Evolutionary conservation across 2,329 filamentous ascomycete genomes (phyloP).

Genomic region (Talaromyces sp.): DNA sequence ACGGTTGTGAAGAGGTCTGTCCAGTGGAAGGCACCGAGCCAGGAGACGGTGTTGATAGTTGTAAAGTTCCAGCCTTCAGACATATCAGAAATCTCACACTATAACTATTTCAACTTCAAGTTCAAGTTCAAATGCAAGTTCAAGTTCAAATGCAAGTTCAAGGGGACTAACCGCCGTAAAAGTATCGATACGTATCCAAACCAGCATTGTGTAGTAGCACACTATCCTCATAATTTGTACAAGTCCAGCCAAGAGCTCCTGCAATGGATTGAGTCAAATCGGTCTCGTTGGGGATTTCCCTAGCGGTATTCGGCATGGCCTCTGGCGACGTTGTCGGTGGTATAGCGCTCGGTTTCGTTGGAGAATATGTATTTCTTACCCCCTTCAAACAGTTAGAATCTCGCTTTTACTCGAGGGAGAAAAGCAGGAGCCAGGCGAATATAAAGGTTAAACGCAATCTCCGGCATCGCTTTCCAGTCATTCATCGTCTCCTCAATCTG

Average conservation of each 20-base stretch:
- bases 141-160: too few species aligned
- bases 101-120: too few species aligned
- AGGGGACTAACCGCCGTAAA: not conserved
- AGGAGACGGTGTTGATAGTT: not conserved
- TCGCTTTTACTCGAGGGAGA: not conserved
- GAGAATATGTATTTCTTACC: slow-evolving; percentile 30
- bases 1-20: slow-evolving; percentile 25
- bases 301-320: not conserved
- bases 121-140: too few species aligned
- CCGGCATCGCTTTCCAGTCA: slow-evolving; percentile 21
- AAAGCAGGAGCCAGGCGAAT: not conserved
- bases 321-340: not conserved
- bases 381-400: not conserved
- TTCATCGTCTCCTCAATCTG: slow-evolving; percentile 29
- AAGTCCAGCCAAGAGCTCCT: not conserved
- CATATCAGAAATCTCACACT: not conserved
- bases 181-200: slow-evolving; percentile 40
- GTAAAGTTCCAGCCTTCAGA: not conserved
- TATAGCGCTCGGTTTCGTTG: slow-evolving; percentile 27
- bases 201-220: slow-evolving; percentile 17
- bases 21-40: not conserved
- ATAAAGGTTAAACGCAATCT: slow-evolving; percentile 25
- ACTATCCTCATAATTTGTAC: slow-evolving; percentile 22
- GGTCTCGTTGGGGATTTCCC: slow-evolving; percentile 20
- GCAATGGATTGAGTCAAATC: not conserved